Percentiles rank a stretch among this genome's conserved stretches.
phyloP scores from a whole-genome alignment of 2,329 filamentous ascomycete genomes.

The Epichloe bromicola region DNA sequence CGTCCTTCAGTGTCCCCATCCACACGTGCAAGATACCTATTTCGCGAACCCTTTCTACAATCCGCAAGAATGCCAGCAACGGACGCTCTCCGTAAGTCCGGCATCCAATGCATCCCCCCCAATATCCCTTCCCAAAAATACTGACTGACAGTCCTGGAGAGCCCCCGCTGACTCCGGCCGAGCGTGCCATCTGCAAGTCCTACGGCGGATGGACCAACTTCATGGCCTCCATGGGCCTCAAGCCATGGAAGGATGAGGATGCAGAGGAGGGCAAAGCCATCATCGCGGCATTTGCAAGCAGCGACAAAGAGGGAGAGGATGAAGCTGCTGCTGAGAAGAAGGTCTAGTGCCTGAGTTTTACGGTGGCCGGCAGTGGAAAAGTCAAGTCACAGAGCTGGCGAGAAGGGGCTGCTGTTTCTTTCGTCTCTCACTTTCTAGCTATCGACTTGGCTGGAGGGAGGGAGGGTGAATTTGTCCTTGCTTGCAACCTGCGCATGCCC shows the following conservation, averaged over 20 bases:
- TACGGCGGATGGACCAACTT: constrained; percentile 5
- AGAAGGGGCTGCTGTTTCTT: background rate
- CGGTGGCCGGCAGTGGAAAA: background rate
- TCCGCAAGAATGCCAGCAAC: background rate
- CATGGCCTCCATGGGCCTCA: background rate
- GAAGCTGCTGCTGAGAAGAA: background rate
- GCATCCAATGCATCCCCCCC: too few species aligned
- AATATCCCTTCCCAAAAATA: background rate
- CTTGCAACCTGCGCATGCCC: too few species aligned
- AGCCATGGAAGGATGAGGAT: background rate
- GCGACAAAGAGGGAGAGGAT: background rate
- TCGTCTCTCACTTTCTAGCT: too few species aligned
- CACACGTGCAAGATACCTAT: background rate
- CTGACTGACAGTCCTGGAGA: background rate
- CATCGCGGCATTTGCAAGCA: background rate
- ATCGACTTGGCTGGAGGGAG: too few species aligned
- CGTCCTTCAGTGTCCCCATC: too few species aligned
- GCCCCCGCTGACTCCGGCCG: background rate
- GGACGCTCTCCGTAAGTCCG: background rate
- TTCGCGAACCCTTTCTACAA: background rate
- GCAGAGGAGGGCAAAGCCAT: constrained; percentile 2
- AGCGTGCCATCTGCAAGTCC: background rate
- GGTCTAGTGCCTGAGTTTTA: background rate
- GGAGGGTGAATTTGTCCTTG: too few species aligned
- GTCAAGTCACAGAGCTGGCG: background rate